phyloP scores from a whole-genome alignment of 2,329 filamentous ascomycete species.

The Diaporthe velutina region DNA sequence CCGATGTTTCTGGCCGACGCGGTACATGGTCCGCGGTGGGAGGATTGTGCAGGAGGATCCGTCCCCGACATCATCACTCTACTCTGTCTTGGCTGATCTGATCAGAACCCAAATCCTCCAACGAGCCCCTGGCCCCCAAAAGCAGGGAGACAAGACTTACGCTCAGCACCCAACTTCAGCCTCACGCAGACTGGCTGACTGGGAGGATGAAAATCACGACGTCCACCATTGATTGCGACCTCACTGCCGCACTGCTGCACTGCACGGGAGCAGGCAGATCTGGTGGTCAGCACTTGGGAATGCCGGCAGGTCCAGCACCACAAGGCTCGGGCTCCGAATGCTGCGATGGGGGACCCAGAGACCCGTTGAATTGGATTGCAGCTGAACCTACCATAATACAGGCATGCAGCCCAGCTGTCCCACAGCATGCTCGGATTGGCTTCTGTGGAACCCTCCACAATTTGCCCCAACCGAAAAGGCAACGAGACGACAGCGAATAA shows the following conservation, averaged over 20 bases:
- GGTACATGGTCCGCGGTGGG: not conserved
- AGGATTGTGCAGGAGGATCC: constrained; percentile 3
- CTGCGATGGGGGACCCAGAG: constrained; percentile 6
- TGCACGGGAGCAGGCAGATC: constrained; percentile 1
- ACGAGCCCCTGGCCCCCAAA: not conserved
- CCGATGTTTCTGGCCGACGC: not conserved
- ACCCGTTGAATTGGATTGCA: constrained; percentile 27
- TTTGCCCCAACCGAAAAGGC: constrained; percentile 26
- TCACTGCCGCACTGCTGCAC: not conserved
- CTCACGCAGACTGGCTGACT: constrained; percentile 11
- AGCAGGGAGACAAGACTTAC: constrained; percentile 13
- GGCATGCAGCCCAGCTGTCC: constrained; percentile 14
- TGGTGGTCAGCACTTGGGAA: constrained; percentile 14
- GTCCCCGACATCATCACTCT: constrained; percentile 15
- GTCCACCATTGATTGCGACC: not conserved
- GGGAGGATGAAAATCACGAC: not conserved
- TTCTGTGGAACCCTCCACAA: constrained; percentile 29
- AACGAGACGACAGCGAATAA: constrained; percentile 25
- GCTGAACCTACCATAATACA: constrained; percentile 10
- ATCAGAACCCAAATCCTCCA: constrained; percentile 29
- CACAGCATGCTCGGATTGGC: constrained; percentile 32
- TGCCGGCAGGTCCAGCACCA: constrained; percentile 20
- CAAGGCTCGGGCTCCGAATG: constrained; percentile 5
- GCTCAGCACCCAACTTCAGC: constrained; percentile 27
- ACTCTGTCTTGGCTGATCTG: constrained; percentile 14